Percentiles rank a stretch among this genome's conserved stretches.
phyloP scores from a whole-genome alignment of 345 rosid genomes.

The Salix brachista region DNA sequence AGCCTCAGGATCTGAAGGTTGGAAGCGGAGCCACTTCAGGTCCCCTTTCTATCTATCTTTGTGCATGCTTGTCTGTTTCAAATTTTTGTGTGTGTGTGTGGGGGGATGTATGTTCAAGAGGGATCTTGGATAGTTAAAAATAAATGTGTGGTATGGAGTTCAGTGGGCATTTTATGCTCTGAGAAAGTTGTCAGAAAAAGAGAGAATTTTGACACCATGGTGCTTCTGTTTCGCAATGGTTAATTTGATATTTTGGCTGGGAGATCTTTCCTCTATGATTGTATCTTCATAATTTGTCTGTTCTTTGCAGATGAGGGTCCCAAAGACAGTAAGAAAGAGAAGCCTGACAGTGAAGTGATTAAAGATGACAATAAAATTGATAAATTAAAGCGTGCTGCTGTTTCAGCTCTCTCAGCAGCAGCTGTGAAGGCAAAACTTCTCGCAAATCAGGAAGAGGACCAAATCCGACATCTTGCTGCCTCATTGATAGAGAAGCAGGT shows the following conservation, averaged over 20 bases:
- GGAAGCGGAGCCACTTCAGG: constrained; percentile 38
- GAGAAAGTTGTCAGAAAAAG: neutral
- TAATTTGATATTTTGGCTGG: neutral
- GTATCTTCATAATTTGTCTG: neutral
- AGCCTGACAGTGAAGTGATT: constrained; percentile 33
- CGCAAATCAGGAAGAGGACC: constrained; percentile 81
- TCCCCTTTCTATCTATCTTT: constrained; percentile 5
- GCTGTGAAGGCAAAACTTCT: constrained; percentile 89
- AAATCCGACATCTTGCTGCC: constrained; percentile 65
- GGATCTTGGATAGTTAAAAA: neutral
- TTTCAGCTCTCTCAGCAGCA: constrained; percentile 85
- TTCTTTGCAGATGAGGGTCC: constrained; percentile 29
- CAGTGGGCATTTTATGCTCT: neutral
- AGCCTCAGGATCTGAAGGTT: constrained; percentile 19
- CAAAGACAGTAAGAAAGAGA: constrained; percentile 37
- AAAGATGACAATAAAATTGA: constrained; percentile 47
- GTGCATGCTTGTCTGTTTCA: neutral
- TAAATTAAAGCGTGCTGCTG: constrained; percentile 71
- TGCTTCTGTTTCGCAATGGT: neutral
- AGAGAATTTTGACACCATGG: neutral
- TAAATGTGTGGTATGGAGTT: neutral
- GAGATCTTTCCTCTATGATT: neutral
- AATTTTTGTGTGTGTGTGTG: too few species aligned
- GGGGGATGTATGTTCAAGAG: neutral
- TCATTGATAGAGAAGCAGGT: constrained; percentile 90